Base-by-base conservation (phyloP, 2,329 filamentous ascomycete genomes). In the Stemphylium beticola region DNA sequence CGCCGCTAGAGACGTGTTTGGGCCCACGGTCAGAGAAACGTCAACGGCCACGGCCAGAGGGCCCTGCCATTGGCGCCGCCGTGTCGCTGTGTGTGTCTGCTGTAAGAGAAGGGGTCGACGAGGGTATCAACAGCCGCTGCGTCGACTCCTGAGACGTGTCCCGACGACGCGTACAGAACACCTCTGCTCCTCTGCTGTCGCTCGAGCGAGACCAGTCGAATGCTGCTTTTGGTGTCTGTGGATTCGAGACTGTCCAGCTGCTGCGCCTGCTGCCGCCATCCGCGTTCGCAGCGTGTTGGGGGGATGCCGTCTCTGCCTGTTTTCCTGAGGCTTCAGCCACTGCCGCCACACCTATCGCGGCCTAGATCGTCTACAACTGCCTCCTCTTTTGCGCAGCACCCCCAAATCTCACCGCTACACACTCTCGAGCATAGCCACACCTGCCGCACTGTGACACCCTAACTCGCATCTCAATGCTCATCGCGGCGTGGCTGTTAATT, bases 121-220 rank as follows among this genome's bases (percentile, higher is more conserved):
- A 52, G 54, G 60, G 67, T 48, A 36, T 55, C 66, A 67, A 65
- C 62, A 64, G 61, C 65, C 67, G 67, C 67, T 62, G 39, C 50
- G 24, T 41, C 44, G 53, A 43, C 53, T 64, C 56, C 55, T 67
- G 62, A 61, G 60, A 64, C 60, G 57, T 57, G 57, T 62, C 57
- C 38, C 44, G 38, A 47, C 41, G 31, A 51, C 26, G 26, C 26
- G 45, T 31, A 37, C 22, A 36, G 45, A 14, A 42, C 42, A 38
- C 15, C n/a, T 14, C n/a, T 24, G 37, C 17, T 12, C 42, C 37
- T 44, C 18, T 44, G 42, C 38, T 49, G 53, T 53, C 43, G 57
- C 54, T 32, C 48, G 53, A 47, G 53, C 56, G 38, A 48, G 55
- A 48, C 33, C 62, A 51, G 54, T 53, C 54, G 62, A 41, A 57